phyloP scores from a whole-genome alignment of 1,284 basidiomycete genomes.

The Melampsora occidentalis region DNA sequence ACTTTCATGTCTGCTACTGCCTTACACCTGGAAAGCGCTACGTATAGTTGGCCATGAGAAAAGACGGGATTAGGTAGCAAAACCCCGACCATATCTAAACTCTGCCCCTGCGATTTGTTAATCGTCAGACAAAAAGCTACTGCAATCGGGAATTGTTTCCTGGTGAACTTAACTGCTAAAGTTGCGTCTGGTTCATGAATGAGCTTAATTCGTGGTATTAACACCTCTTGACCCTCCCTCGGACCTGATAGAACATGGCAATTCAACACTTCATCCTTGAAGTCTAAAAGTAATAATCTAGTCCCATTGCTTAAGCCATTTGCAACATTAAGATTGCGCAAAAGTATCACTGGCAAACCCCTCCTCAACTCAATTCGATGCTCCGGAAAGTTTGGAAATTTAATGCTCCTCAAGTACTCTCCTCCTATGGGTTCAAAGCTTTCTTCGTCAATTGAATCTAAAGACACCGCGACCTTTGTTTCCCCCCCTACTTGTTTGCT shows the following conservation, averaged over 20 bases:
- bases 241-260: neutral
- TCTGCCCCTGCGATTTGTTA: slow-evolving; percentile 22
- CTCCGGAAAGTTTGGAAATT: neutral
- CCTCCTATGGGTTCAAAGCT: neutral
- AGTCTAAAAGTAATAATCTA: neutral
- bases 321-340: neutral
- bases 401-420: neutral
- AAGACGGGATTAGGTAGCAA: neutral
- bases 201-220: slow-evolving; percentile 7
- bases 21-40: neutral
- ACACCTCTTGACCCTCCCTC: neutral
- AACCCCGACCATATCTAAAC: neutral
- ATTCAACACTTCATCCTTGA: neutral
- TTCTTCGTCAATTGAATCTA: slow-evolving; percentile 10
- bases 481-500: too few species aligned
- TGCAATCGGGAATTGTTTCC: slow-evolving; percentile 1
- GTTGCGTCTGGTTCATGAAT: neutral
- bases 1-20: too few species aligned
- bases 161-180: neutral
- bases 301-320: slow-evolving; percentile 12
- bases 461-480: neutral
- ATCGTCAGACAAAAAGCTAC: slow-evolving; percentile 14
- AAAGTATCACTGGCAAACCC: neutral
- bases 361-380: neutral
- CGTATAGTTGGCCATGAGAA: slow-evolving; percentile 21